phyloP scores from a whole-genome alignment of 768 basidiomycete genomes.

The Sutorius australiensis region DNA sequence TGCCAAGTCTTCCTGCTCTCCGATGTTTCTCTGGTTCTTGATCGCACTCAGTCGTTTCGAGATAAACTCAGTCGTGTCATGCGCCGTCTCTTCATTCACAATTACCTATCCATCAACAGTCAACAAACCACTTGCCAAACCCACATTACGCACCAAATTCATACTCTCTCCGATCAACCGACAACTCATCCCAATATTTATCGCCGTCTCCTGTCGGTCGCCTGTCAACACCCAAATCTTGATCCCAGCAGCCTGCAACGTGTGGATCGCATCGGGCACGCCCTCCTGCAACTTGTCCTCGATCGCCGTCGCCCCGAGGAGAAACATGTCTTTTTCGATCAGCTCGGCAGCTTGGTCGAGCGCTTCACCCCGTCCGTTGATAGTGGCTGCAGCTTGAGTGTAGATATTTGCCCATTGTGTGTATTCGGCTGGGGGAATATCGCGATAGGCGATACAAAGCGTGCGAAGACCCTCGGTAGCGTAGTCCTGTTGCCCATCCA shows the following conservation, averaged over 20 bases:
- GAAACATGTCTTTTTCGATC: constrained; percentile 89
- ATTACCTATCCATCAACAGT: constrained; percentile 43
- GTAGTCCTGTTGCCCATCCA: constrained; percentile 62
- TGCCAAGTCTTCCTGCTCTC: constrained; percentile 93
- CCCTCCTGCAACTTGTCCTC: constrained; percentile 99
- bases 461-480: constrained; percentile 96
- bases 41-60: constrained; percentile 87
- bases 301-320: constrained; percentile 96
- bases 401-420: constrained; percentile 84
- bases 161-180: constrained; percentile 96
- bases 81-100: constrained; percentile 84
- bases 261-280: constrained; percentile 97
- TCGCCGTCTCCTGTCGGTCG: constrained; percentile 97
- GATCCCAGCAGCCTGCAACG: constrained; percentile 95
- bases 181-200: constrained; percentile 98
- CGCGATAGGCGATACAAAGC: constrained; percentile 92
- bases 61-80: constrained; percentile 81
- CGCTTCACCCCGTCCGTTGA: constrained; percentile 93
- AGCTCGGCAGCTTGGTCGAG: constrained; percentile 92
- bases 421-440: constrained; percentile 90
- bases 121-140: neutral
- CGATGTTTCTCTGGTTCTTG: constrained; percentile 85
- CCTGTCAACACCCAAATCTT: constrained; percentile 99
- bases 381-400: constrained; percentile 88
- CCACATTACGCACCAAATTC: constrained; percentile 61